A percentile compares a stretch with the other conserved stretches of the same genome.
These are phyloP conservation scores for Lobosporangium transversale DNA, from an alignment of 192 early-diverging fungal species.

Conservation along the genomic window DNA sequence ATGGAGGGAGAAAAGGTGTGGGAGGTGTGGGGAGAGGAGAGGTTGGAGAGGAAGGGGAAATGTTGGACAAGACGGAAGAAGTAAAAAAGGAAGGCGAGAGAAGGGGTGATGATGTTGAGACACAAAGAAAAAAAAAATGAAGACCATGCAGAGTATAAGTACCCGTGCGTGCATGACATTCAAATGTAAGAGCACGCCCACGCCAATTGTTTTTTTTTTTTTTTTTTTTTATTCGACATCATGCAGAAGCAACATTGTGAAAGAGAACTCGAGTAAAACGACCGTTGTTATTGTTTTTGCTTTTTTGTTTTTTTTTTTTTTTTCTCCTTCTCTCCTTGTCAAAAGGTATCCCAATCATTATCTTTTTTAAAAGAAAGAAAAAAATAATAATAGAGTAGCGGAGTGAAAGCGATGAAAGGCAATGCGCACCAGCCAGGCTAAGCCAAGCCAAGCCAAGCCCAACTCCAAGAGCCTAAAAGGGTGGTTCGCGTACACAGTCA, in stretches of 20 bases:
- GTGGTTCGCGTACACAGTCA: no score
- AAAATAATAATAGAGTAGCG: neutral
- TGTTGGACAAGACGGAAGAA: neutral
- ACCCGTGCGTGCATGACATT: neutral
- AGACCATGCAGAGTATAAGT: no score
- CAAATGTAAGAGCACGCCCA: neutral
- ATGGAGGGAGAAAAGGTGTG: neutral
- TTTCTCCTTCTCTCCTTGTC: no score
- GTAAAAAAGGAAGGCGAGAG: neutral
- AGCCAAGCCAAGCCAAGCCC: neutral
- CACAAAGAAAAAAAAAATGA: no score
- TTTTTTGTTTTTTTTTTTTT: no score
- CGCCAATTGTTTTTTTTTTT: neutral
- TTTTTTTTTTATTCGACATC: neutral
- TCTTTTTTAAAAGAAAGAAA: constrained; percentile 2
- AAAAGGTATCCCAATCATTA: no score
- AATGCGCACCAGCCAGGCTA: neutral
- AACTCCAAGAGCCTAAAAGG: no score
- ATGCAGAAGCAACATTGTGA: no score
- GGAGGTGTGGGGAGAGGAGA: neutral
- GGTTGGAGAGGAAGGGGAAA: neutral
- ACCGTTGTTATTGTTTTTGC: no score
- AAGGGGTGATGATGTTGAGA: neutral
- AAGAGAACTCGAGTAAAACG: no score
- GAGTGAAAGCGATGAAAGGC: neutral